A percentile compares a stretch with the other conserved stretches of the same genome.
Conservation (phyloP, 129 eudicot genomes). For the Apium graveolens region DNA sequence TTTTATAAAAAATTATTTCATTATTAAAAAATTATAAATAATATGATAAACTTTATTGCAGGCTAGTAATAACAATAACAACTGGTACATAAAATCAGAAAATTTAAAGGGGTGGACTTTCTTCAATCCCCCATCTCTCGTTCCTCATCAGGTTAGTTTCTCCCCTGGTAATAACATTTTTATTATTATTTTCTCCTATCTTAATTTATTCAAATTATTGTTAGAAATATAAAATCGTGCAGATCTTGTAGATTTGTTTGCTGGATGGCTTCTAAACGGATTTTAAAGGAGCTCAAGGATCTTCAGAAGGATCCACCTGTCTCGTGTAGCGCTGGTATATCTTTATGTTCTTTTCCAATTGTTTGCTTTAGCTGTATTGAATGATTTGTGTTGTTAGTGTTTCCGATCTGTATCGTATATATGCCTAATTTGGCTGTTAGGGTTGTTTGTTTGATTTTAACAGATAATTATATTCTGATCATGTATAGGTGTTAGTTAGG, state of each 20-base stretch:
- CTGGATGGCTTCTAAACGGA: conserved; percentile 3
- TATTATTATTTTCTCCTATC: not conserved
- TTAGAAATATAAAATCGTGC: not conserved
- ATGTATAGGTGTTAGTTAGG: not conserved
- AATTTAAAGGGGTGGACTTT: too few relatives aligned
- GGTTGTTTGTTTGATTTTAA: not conserved
- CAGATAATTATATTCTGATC: too few relatives aligned
- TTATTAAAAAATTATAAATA: too few relatives aligned
- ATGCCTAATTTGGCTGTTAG: not conserved
- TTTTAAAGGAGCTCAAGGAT: conserved; percentile 4
- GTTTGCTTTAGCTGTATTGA: not conserved
- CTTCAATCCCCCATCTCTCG: not conserved
- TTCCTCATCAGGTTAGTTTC: not conserved
- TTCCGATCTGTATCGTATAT: not conserved
- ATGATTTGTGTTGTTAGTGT: not conserved
- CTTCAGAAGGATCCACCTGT: conserved; percentile 6
- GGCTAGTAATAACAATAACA: too few relatives aligned
- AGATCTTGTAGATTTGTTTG: not conserved
- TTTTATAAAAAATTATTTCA: too few relatives aligned
- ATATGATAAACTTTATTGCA: too few relatives aligned
- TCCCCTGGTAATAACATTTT: too few relatives aligned
- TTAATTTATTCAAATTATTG: not conserved
- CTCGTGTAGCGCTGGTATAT: conserved; percentile 5
- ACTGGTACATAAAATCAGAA: too few relatives aligned
- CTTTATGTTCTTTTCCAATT: not conserved